Conservation (phyloP, 371 early-diverging fungal species). For the Apophysomyces trapeziformis region DNA sequence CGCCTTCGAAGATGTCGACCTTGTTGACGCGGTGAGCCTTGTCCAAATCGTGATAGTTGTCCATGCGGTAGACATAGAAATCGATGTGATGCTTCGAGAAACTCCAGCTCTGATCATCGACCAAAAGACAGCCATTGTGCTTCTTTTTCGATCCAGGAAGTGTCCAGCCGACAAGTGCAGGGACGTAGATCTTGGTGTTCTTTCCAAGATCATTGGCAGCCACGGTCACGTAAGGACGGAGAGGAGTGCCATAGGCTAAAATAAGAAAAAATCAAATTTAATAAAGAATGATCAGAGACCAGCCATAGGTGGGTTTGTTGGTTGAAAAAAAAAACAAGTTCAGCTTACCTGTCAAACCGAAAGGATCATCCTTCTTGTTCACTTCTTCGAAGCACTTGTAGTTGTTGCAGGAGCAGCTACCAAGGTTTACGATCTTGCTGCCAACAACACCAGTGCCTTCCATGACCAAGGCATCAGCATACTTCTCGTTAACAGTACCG, state of each 20-base stretch:
- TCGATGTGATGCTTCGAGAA: conserved; percentile 51
- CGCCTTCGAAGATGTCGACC: conserved; percentile 53
- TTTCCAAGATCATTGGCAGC: conserved; percentile 49
- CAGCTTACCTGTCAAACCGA: conserved; percentile 45
- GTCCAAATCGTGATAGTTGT: conserved; percentile 42
- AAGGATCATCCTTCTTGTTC: conserved; percentile 46
- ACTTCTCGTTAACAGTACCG: conserved; percentile 43
- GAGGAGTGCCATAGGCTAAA: conserved; percentile 44
- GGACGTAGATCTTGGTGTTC: conserved; percentile 52
- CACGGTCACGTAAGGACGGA: conserved; percentile 52
- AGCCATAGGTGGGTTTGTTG: too few relatives aligned
- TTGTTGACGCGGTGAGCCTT: conserved; percentile 32
- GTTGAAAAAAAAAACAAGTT: neutral
- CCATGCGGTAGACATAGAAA: conserved; percentile 42
- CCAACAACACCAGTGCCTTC: conserved; percentile 55
- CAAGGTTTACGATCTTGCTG: conserved; percentile 50
- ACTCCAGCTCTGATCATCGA: conserved; percentile 58
- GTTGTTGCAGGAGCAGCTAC: conserved; percentile 48
- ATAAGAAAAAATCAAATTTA: conserved; percentile 5
- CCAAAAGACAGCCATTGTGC: conserved; percentile 57
- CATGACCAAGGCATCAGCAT: conserved; percentile 56
- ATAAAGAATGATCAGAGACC: neutral
- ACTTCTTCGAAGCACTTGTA: conserved; percentile 54
- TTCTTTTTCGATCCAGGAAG: conserved; percentile 45
- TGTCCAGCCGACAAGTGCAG: conserved; percentile 44